Base-by-base conservation (phyloP, 345 rosid genomes). In the Gossypium thurberi region DNA sequence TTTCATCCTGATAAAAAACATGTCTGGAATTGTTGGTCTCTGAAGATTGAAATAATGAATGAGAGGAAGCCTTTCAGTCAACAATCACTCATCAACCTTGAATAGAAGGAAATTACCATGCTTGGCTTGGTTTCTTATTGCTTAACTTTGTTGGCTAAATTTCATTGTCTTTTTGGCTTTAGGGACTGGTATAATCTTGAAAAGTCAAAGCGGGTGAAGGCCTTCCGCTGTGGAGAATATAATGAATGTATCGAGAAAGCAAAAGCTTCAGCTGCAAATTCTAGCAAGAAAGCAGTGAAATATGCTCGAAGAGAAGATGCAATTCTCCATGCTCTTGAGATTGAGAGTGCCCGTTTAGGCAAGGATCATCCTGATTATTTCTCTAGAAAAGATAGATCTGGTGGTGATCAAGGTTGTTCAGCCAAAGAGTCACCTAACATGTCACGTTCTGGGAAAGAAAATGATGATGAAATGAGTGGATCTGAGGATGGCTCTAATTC, bases 161-260 rank as follows among this genome's bases (percentile, higher is more conserved):
- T 18, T 55, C 47, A 10, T 74, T 23, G n/a, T 51, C 43, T 57
- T n/a, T 58, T 47, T 82, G 82, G 74, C 43, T 79, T 12, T 69
- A 96, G 98, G 86, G 99, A 93, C 71, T 96, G 98, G 98, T 93
- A 96, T 83, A 81, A 87, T 83, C 95, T 96, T 70, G 99, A 96
- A 71, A 91, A 90, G 74, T 93, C 98, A 8, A 93, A 93, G 87
- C 82, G 86, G 71, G 98, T 96, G 77, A 96, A 96, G 88, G 89
- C 97, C 1, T 96, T 96, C 82, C 96, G 99, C 17, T 96, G 99
- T 80, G 97, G 95, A 72, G 99, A 93, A 66, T 96, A 91, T 79
- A 94, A 87, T 63, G 81, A 81, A 74, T 89, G 90, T 81, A 93
- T 96, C 50, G 88, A 86, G 65, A 96, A 87, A 75, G 99, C 98